A percentile compares a stretch with the other conserved stretches of the same genome.
Conservation (phyloP, 2,329 filamentous ascomycete species). For the Pseudocercospora musae region DNA sequence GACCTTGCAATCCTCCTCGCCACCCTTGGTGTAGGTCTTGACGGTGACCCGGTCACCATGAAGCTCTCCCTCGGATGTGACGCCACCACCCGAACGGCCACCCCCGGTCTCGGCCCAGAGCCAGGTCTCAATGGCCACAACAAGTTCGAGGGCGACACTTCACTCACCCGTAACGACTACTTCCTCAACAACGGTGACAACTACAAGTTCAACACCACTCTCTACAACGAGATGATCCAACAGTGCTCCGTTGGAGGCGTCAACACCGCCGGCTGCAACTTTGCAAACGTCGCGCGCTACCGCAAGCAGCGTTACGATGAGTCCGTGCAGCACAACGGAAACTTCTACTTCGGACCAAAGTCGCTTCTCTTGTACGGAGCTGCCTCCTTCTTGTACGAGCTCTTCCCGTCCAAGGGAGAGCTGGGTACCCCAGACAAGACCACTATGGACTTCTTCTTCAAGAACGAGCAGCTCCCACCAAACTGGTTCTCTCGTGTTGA, state of each 20-base stretch:
- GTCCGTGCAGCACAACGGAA: conserved; percentile 38
- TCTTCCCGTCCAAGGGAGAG: conserved; percentile 35
- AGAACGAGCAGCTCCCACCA: conserved; percentile 39
- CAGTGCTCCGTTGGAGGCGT: not conserved
- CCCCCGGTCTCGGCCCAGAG: conserved; percentile 37
- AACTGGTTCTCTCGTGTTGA: conserved; percentile 32
- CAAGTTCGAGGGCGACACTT: conserved; percentile 44
- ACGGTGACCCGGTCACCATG: conserved; percentile 42
- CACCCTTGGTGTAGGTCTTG: conserved; percentile 39
- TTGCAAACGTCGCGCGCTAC: conserved; percentile 39
- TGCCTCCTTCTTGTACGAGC: conserved; percentile 45
- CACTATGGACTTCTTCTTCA: conserved; percentile 40
- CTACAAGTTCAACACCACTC: conserved; percentile 42
- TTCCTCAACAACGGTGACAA: conserved; percentile 38
- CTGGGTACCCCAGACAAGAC: conserved; percentile 11
- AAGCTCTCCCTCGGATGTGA: conserved; percentile 47
- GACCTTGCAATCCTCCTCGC: conserved; percentile 43
- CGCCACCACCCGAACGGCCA: conserved; percentile 41
- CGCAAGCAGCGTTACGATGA: conserved; percentile 43
- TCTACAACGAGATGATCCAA: conserved; percentile 41
- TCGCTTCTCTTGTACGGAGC: conserved; percentile 42
- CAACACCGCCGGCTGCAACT: conserved; percentile 32
- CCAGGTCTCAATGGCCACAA: conserved; percentile 45
- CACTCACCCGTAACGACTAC: conserved; percentile 43
- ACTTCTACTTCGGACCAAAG: conserved; percentile 45